Percentiles rank a stretch among this genome's conserved stretches.
Conservation (phyloP, 108 stramenopile species). For the Skeletonema tropicum region DNA sequence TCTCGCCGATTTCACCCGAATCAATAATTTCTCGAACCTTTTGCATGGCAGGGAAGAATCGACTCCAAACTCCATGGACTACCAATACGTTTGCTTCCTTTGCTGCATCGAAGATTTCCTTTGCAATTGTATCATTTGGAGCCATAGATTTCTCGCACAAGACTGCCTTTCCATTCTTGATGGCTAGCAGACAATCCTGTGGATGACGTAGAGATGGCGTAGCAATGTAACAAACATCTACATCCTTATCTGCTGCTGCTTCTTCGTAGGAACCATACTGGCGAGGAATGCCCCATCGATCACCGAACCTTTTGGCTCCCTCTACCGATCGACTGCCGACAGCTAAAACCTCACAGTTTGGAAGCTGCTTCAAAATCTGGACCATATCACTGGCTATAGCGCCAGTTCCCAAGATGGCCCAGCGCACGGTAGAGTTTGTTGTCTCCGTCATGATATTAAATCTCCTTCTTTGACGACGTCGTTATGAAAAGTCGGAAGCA, state of each 20-base stretch:
- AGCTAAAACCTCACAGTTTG: slow-evolving; percentile 48
- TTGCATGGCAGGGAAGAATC: slow-evolving; percentile 61
- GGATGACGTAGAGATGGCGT: slow-evolving; percentile 57
- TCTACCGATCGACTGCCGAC: slow-evolving; percentile 29
- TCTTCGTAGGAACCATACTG: slow-evolving; percentile 46
- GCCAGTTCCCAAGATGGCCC: slow-evolving; percentile 60
- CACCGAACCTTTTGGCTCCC: slow-evolving; percentile 38
- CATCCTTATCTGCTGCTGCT: slow-evolving; percentile 40
- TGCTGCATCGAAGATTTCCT: slow-evolving; percentile 35
- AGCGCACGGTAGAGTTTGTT: slow-evolving; percentile 20
- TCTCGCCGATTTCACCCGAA: slow-evolving; percentile 47
- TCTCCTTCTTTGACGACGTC: no score
- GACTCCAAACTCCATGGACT: slow-evolving; percentile 57
- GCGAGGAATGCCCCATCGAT: slow-evolving; percentile 38
- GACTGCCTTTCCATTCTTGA: slow-evolving; percentile 45
- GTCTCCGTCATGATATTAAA: no score
- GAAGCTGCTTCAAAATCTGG: slow-evolving; percentile 54
- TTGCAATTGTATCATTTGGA: slow-evolving; percentile 29
- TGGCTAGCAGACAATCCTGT: slow-evolving; percentile 38
- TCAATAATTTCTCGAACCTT: slow-evolving; percentile 47
- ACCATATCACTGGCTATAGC: slow-evolving; percentile 59
- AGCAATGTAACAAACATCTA: slow-evolving; percentile 56
- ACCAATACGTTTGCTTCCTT: slow-evolving; percentile 28
- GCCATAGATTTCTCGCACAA: slow-evolving; percentile 63
- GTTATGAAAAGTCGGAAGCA: no score